phyloP scores from a whole-genome alignment of 352 stramenopile species.

The Halophytophthora batemanensis region DNA sequence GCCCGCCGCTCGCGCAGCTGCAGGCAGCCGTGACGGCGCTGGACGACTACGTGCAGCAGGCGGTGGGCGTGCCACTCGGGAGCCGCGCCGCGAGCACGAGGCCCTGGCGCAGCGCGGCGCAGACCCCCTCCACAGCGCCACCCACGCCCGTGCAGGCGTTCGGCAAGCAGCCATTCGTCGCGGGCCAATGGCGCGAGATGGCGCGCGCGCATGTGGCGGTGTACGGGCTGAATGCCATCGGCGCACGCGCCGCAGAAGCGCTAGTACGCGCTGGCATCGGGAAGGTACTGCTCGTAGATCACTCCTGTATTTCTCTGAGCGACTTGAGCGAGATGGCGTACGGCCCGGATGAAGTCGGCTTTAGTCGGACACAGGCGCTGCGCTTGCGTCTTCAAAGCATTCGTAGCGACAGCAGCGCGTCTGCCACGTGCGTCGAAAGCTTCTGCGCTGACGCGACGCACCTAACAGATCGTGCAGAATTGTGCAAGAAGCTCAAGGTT shows the following conservation, averaged over 20 bases:
- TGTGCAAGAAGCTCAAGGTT: conserved; percentile 37
- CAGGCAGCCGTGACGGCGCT: conserved; percentile 36
- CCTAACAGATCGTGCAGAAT: conserved; percentile 26
- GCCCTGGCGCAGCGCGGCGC: not conserved
- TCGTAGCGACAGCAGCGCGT: not conserved
- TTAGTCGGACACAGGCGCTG: conserved; percentile 34
- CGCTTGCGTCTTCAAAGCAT: conserved; percentile 35
- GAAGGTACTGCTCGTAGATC: conserved; percentile 34
- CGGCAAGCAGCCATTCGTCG: conserved; percentile 19
- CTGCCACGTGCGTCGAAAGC: conserved; percentile 23
- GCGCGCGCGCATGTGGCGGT: conserved; percentile 22
- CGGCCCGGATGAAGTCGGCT: conserved; percentile 27
- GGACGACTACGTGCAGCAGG: conserved; percentile 30
- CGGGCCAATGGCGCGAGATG: conserved; percentile 25
- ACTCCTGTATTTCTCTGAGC: conserved; percentile 21
- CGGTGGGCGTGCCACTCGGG: conserved; percentile 5
- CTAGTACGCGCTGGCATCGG: conserved; percentile 32
- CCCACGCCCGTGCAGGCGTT: conserved; percentile 28
- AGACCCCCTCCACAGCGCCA: not conserved
- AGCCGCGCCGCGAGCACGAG: not conserved
- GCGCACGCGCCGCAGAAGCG: conserved; percentile 24
- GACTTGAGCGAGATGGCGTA: conserved; percentile 26
- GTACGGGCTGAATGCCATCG: conserved; percentile 29
- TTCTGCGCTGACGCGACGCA: conserved; percentile 26
- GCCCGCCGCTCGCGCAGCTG: conserved; percentile 36